Evolutionary conservation across 768 basidiomycete species (phyloP).

Genomic region (Mycena venus): DNA sequence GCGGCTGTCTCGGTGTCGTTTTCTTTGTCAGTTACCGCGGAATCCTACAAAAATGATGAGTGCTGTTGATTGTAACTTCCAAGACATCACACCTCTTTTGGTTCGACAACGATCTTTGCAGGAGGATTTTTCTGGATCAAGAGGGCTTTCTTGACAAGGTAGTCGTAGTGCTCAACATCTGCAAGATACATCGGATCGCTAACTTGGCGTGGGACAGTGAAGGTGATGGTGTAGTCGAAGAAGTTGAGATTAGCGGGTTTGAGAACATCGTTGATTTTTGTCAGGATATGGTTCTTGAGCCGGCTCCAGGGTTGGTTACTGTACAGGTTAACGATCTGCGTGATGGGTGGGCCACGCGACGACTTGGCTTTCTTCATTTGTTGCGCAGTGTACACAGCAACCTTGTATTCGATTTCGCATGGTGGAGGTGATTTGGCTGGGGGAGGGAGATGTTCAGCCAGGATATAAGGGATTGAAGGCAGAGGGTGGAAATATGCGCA

Average conservation of each 20-base stretch:
- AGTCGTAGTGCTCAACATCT: neutral
- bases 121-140: neutral
- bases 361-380: neutral
- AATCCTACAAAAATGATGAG: neutral
- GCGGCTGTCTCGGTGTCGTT: neutral
- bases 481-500: neutral
- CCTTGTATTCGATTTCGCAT: too few species aligned
- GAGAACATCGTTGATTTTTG: neutral
- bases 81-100: neutral
- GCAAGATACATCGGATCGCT: neutral
- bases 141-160: neutral
- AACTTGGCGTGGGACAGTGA: conserved; percentile 9
- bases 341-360: neutral
- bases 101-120: neutral
- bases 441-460: too few species aligned
- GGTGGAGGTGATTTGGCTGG: too few species aligned
- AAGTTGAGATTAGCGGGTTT: neutral
- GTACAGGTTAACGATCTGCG: neutral
- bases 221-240: neutral
- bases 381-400: neutral
- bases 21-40: neutral
- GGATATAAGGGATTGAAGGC: neutral
- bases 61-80: too few species aligned
- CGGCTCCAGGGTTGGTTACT: neutral
- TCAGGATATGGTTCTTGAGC: neutral